Evolutionary conservation across 495 filamentous ascomycete species (phyloP).

Genomic region (Penicillium goetzii): DNA sequence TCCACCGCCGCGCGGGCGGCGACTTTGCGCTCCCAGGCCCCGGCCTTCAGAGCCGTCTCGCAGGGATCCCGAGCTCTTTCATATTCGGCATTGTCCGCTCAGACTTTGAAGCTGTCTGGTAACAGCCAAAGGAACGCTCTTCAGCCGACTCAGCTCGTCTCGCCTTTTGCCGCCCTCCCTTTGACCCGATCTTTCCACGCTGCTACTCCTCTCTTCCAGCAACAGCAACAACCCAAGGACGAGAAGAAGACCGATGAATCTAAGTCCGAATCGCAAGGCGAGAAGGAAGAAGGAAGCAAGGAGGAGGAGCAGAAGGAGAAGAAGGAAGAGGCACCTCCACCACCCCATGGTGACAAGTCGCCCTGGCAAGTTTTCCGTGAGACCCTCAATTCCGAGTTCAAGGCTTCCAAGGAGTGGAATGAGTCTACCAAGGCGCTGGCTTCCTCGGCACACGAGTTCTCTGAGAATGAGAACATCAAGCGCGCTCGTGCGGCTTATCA

Average conservation of each 20-base stretch:
- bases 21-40: conserved; percentile 41
- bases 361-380: conserved; percentile 99
- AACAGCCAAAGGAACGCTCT: conserved; percentile 17
- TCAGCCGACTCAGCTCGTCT: conserved; percentile 38
- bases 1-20: conserved; percentile 48
- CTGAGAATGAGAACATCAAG: conserved; percentile 90
- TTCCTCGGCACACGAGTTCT: conserved; percentile 83
- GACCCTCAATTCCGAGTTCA: conserved; percentile 88
- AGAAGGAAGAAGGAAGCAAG: conserved; percentile 45
- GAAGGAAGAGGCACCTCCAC: conserved; percentile 73
- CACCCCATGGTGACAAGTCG: conserved; percentile 95
- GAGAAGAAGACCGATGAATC: conserved; percentile 50
- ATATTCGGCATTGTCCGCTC: conserved; percentile 35
- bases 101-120: conserved; percentile 17
- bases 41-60: conserved; percentile 52
- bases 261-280: conserved; percentile 45
- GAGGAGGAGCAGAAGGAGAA: conserved; percentile 51
- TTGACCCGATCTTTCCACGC: conserved; percentile 50
- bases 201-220: conserved; percentile 41
- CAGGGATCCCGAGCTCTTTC: conserved; percentile 54
- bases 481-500: conserved; percentile 84
- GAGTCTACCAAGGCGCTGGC: conserved; percentile 95
- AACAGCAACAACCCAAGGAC: conserved; percentile 45
- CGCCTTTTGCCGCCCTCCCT: conserved; percentile 45
- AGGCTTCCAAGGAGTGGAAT: conserved; percentile 98